These are phyloP conservation scores for Wallacemonas sp. DNA, from an alignment of 208 protist species.

Conservation along the genomic window DNA sequence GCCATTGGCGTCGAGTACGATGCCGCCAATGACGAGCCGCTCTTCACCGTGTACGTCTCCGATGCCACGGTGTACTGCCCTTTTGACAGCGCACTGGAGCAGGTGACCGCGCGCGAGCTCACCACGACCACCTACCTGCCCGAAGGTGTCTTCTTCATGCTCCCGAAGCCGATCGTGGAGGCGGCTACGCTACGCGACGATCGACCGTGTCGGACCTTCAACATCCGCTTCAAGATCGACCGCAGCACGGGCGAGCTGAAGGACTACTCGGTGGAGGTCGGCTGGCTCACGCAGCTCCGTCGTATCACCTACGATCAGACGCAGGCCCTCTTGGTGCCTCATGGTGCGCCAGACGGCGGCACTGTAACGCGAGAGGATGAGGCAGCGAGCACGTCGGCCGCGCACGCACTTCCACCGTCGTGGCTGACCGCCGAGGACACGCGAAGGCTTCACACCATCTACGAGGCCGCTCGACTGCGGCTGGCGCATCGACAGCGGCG, in stretches of 20 bases:
- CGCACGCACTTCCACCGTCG: conserved; percentile 28
- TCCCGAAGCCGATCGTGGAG: conserved; percentile 85
- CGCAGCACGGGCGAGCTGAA: conserved; percentile 64
- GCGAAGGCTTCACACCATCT: conserved; percentile 50
- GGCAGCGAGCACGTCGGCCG: background rate
- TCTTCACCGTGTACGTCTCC: conserved; percentile 88
- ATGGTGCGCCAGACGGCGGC: background rate
- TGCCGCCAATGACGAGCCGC: conserved; percentile 47
- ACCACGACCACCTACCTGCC: conserved; percentile 90
- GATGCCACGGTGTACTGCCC: conserved; percentile 90
- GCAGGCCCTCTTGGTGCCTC: conserved; percentile 56
- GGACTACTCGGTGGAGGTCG: conserved; percentile 74
- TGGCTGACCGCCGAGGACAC: conserved; percentile 63
- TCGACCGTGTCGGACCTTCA: conserved; percentile 84
- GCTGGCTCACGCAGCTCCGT: conserved; percentile 73
- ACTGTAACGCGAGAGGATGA: background rate
- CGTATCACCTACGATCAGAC: conserved; percentile 89
- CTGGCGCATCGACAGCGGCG: conserved; percentile 31
- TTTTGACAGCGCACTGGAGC: conserved; percentile 76
- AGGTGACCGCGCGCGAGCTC: conserved; percentile 78
- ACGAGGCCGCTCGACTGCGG: conserved; percentile 47
- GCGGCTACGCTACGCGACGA: conserved; percentile 86
- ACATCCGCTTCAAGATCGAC: conserved; percentile 82
- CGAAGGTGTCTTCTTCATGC: conserved; percentile 89
- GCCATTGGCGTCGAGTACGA: conserved; percentile 81